Evolutionary conservation across 1,284 basidiomycete genomes (phyloP).

Genomic region (Ustilago shanxiensis): DNA sequence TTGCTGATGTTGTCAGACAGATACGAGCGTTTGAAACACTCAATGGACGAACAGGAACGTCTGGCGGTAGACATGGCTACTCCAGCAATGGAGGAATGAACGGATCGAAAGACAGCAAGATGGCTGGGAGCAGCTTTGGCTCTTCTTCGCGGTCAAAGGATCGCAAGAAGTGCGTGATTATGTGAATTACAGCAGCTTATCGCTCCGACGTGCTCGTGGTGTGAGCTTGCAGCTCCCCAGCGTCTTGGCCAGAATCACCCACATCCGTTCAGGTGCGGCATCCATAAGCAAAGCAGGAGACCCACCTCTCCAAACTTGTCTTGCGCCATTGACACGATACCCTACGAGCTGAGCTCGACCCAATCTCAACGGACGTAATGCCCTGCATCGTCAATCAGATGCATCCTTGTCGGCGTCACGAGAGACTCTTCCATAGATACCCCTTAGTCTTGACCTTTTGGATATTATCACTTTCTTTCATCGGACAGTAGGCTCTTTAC

Average conservation of each 20-base stretch:
- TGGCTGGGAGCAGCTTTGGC: slow-evolving; percentile 24
- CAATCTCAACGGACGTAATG: too few species aligned
- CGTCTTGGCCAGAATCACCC: too few species aligned
- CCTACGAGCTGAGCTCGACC: too few species aligned
- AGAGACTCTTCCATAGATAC: slow-evolving; percentile 26
- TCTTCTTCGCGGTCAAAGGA: slow-evolving; percentile 12
- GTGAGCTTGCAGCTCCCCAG: too few species aligned
- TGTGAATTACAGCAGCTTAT: slow-evolving; percentile 39
- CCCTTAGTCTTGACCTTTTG: not conserved
- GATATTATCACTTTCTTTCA: not conserved
- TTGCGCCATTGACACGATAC: not conserved
- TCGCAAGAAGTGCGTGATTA: slow-evolving; percentile 57
- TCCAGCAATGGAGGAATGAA: slow-evolving; percentile 2
- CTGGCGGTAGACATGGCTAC: slow-evolving; percentile 9
- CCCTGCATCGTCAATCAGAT: too few species aligned
- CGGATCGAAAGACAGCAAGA: slow-evolving; percentile 10
- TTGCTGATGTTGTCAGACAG: slow-evolving; percentile 62
- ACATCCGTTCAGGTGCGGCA: too few species aligned
- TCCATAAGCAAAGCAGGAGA: too few species aligned
- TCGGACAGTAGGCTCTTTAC: not conserved
- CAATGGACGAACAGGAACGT: slow-evolving; percentile 14
- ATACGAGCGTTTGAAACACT: slow-evolving; percentile 52
- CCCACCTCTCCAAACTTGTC: too few species aligned
- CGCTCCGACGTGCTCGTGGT: too few species aligned
- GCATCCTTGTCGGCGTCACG: slow-evolving; percentile 21